Conservation (phyloP, 345 rosid species). For the Gossypium sturtianum region DNA sequence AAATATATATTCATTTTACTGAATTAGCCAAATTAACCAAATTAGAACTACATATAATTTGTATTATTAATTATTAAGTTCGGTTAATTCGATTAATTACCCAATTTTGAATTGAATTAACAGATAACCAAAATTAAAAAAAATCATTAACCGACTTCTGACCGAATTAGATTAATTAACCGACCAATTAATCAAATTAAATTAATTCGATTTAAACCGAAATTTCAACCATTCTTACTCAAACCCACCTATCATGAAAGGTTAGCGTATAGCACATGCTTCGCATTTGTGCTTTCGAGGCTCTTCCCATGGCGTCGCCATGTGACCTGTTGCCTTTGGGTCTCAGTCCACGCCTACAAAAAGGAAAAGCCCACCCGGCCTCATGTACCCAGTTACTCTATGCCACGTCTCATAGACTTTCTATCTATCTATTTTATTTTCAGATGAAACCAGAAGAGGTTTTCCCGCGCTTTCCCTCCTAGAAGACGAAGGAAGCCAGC, state of each 20-base stretch:
- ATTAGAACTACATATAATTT: no score
- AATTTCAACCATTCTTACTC: no score
- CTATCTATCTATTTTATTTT: neutral
- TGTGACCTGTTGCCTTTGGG: conserved; percentile 1
- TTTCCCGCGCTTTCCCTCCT: conserved; percentile 10
- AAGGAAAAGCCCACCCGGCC: neutral
- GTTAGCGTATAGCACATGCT: neutral
- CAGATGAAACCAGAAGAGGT: neutral
- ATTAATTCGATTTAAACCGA: no score
- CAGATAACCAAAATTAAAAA: no score
- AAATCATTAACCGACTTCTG: fast-evolving
- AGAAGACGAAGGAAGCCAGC: neutral
- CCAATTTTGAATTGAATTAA: no score
- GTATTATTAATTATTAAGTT: no score
- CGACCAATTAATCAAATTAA: fast-evolving
- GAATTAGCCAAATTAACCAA: no score
- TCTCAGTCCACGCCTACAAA: neutral
- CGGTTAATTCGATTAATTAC: no score
- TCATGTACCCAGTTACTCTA: neutral
- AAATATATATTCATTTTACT: no score
- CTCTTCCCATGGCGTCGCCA: neutral
- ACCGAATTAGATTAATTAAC: no score
- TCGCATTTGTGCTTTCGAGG: neutral
- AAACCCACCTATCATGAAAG: neutral
- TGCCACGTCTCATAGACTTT: neutral